Base-by-base conservation (phyloP, 2,329 filamentous ascomycete species). In the Talaromyces sp. region DNA sequence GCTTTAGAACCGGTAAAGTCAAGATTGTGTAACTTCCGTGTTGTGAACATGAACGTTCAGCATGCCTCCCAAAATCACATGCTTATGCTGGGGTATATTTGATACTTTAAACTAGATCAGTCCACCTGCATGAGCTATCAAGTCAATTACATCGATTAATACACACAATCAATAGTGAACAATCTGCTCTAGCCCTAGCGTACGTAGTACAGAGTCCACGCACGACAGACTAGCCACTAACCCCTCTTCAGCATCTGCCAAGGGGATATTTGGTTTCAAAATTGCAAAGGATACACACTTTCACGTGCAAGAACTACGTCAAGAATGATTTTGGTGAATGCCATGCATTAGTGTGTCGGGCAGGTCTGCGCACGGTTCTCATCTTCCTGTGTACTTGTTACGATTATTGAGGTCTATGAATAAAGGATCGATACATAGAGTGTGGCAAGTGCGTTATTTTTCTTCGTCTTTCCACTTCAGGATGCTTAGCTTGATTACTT, bases 231-330 rank as follows among this genome's bases (percentile, higher is more conserved):
- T 17, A 27, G 19, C 50, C 31, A 56, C n/a, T 37, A 39, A 56
- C n/a, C 52, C 52, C 11, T 35, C 49, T 39, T 10, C 33, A 39
- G 31, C 33, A 35, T 22, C 6, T 39, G n/a, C 19, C 52, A 37
- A 17, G 52, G 31, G 7, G 52, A 17, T 11, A 39, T 56, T 22
- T 6, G 33, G n/a, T 37, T 39, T 56, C 22, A 25, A 35, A 39
- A 39, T 25, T 35, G 33, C 17, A 52, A 35, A 39, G n/a, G n/a
- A 37, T 56, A 56, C 33, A 33, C 31, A 56, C 33, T 56, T 56
- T 56, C 52, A 56, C 52, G 52, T 56, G 52, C 52, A 56, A 37
- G 33, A 56, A 56, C n/a, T 22, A 56, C 19, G 19, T 56, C 52
- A 56, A 37, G 52, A 33, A 33, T 31, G 31, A 35, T 35, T 54